These are phyloP conservation scores for Cucumis hystrix DNA, from an alignment of 306 rosid genomes.

Conservation along the genomic window DNA sequence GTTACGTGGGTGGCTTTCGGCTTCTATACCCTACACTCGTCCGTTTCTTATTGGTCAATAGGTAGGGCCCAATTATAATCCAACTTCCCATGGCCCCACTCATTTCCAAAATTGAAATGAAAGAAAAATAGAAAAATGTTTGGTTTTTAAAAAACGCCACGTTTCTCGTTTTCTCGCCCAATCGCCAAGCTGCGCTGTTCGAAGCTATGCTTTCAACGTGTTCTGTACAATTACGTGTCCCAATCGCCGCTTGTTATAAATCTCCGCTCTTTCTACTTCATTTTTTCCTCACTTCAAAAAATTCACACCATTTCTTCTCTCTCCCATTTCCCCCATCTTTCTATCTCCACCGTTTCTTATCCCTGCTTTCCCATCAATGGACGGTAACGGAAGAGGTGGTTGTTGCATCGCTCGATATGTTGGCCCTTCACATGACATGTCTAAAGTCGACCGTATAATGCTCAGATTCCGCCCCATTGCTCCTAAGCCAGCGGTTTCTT, in stretches of 20 bases:
- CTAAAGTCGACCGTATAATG: conserved; percentile 44
- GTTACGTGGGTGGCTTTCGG: not conserved
- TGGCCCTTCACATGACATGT: not conserved
- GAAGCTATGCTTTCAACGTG: not conserved
- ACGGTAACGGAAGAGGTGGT: conserved; percentile 8
- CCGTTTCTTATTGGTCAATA: not conserved
- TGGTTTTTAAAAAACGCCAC: not conserved
- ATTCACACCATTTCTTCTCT: not conserved
- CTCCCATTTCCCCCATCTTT: not conserved
- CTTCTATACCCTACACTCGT: not conserved
- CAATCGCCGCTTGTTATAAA: conserved; percentile 1
- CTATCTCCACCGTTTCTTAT: not conserved
- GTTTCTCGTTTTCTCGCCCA: not conserved
- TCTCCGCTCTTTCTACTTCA: not conserved
- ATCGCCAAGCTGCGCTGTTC: not conserved
- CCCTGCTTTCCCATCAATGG: not conserved
- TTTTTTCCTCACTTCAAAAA: no score
- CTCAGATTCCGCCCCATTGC: conserved; percentile 74
- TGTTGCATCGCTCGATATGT: conserved; percentile 8
- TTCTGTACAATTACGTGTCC: conserved; percentile 2
- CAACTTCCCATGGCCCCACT: not conserved
- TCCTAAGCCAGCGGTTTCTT: conserved; percentile 54
- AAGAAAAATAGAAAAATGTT: not conserved
- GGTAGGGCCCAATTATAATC: not conserved
- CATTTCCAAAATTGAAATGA: not conserved